These are phyloP conservation scores for Teratosphaeria pseudoeucalypti DNA, from an alignment of 2,329 filamentous ascomycete species.

Conservation along the genomic window DNA sequence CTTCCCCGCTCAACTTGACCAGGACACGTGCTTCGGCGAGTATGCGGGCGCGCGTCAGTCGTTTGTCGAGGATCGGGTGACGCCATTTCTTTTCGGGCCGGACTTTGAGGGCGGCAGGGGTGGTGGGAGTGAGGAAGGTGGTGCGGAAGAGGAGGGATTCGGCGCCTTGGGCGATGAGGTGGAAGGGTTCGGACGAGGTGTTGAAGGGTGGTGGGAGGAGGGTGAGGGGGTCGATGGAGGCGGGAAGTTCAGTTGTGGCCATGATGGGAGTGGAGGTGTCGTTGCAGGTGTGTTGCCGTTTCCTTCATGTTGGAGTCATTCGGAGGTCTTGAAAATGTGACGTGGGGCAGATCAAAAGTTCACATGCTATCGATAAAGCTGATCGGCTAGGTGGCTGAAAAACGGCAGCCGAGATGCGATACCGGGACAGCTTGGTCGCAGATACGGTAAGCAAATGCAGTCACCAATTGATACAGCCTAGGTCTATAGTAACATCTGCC, in stretches of 20 bases:
- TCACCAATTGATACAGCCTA: background rate
- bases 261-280: background rate
- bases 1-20: slow-evolving; percentile 65
- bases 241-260: background rate
- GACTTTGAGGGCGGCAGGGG: slow-evolving; percentile 76
- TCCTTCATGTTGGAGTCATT: background rate
- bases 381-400: background rate
- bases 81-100: slow-evolving; percentile 85
- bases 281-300: background rate
- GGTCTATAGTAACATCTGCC: background rate
- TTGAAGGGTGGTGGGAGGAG: slow-evolving; percentile 50
- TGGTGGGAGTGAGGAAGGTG: slow-evolving; percentile 56
- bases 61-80: slow-evolving; percentile 77
- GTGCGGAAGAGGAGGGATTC: slow-evolving; percentile 91
- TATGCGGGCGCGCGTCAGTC: slow-evolving; percentile 77
- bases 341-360: background rate
- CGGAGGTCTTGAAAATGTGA: background rate
- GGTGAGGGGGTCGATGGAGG: background rate
- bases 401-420: background rate
- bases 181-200: slow-evolving; percentile 47
- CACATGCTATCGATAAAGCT: background rate
- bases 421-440: too few relatives aligned
- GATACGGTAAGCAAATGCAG: background rate
- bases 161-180: slow-evolving; percentile 81
- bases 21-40: slow-evolving; percentile 82